Percentiles rank a stretch among this genome's conserved stretches.
Evolutionary conservation across 2,329 filamentous ascomycete genomes (phyloP).

Genomic region (Bertia moriformis): DNA sequence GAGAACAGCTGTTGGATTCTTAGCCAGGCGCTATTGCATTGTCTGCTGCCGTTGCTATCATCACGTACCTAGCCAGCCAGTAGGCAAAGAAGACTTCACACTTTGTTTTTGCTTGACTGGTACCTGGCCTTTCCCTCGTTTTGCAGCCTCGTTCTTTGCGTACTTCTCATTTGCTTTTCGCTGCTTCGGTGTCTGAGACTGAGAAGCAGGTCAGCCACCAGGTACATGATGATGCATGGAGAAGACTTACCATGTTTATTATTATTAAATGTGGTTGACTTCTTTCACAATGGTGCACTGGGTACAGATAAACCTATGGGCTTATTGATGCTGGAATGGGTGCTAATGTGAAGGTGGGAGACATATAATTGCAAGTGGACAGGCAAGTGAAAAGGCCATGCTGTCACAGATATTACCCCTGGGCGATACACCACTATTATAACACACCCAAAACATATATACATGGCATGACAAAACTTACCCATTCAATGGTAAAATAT

Average conservation of each 20-base stretch:
- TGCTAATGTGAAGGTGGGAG: no score
- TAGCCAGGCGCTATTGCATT: not conserved
- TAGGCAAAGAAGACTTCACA: constrained; percentile 34
- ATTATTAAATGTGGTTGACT: not conserved
- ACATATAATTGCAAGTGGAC: not conserved
- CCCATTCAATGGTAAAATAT: no score
- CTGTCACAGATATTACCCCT: no score
- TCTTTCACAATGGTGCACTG: no score
- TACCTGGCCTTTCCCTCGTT: constrained; percentile 37
- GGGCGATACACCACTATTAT: no score
- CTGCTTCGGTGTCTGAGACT: constrained; percentile 54
- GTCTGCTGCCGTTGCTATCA: not conserved
- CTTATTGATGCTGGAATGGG: no score
- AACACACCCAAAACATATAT: no score
- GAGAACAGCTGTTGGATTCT: constrained; percentile 29
- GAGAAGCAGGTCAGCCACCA: not conserved
- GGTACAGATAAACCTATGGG: no score
- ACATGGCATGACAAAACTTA: no score
- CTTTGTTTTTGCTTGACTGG: constrained; percentile 26
- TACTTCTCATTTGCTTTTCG: constrained; percentile 47
- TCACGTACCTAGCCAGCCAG: constrained; percentile 42
- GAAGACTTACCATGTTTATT: not conserved
- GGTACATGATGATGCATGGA: not conserved
- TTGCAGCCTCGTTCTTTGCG: constrained; percentile 40
- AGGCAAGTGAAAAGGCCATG: no score